Evolutionary conservation across 371 early-diverging fungal genomes (phyloP), one percentile per base, ranked within the genome.

Genomic region (Apophysomyces ossiformis): DNA sequence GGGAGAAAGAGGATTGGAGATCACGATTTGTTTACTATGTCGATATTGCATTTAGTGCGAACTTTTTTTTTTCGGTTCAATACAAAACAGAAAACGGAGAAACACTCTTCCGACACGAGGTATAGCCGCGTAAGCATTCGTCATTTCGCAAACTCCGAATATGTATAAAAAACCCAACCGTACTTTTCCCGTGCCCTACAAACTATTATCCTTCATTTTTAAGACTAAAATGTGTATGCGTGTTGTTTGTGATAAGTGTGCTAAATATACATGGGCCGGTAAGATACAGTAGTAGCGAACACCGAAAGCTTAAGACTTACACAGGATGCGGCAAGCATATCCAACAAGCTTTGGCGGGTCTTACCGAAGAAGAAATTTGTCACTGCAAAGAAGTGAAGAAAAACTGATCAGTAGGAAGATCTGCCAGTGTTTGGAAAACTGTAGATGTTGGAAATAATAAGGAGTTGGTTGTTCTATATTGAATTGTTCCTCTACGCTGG

Each of bases 261-360:
- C 61, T 3, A 74, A 74, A 45, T 68, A 61, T 57, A 74, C 74
- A 44, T 74, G 74, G 74, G 62, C 67, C 37, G 74, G 74, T 74
- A 68, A 61, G 63, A 32, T 16, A 18, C 12, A n/a, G 36, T 26
- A 7, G 38, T 6, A 18, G 1, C 0, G 1, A 37, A 41, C 58
- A 18, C n/a, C 15, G 18, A 45, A 62, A 12, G 46, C 37, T 32
- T 35, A 9, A 7, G 15, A 13, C 11, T 54, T 46, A 26, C 12
- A 11, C 36, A 74, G 74, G 74, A 9, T 74, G 74, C 50, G 74
- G 74, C 21, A 64, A 47, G 16, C 74, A 74, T 41, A 74, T 74
- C 46, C 35, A 74, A 13, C 68, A 70, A 64, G 70, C 74, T 16
- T 62, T 74, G 61, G 74, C 74, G 47, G 74, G 74, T 36, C 57